Base-by-base conservation (phyloP, 1,284 basidiomycete genomes). In the Xerocomus minutiporus region DNA sequence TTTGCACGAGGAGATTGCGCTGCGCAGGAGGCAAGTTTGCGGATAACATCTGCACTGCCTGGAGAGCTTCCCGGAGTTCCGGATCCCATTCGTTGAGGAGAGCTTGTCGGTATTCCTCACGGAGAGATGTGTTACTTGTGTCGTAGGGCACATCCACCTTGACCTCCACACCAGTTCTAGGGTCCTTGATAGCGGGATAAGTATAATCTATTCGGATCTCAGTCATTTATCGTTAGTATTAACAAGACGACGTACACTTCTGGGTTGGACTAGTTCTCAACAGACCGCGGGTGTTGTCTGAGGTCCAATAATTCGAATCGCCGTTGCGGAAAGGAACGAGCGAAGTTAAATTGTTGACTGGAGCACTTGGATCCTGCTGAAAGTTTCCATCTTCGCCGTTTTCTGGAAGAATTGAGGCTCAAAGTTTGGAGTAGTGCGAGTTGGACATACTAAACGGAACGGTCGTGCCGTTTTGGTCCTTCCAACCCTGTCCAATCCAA, bases 181-280 rank as follows among this genome's bases (percentile, higher is more conserved):
- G 25, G 26, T 47, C 35, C 15, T 7, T 46, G 38, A 60, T 57
- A 5, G 51, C n/a, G 34, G 61, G 59, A 17, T 60, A 60, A 13
- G 59, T 61, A 36, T 60, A 60, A 34, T 63, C 59, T 60, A 25
- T 51, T 17, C 29, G n/a, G n/a, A 28, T 23, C 5, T 36, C 26
- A 29, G 11, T 36, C n/a, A 23, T 28, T 15, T 28, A n/a, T 4
- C 12, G 3, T 20, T 4, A 7, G 26, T 28, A 17, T 23, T 12
- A 12, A 28, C 11, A 13, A 13, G 15, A 29, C 4, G 7, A 29
- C 46, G 4, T 17, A 20, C 46, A 47, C 17, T 39, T n/a, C n/a
- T n/a, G n/a, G n/a, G 31, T 32, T 11, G 15, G 4, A 26, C 23
- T 46, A 12, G 20, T 25, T n/a, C 8, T 46, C 28, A 46, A 28